Evolutionary conservation across 768 basidiomycete species (phyloP).

Genomic region (Lactifluus rugatus): DNA sequence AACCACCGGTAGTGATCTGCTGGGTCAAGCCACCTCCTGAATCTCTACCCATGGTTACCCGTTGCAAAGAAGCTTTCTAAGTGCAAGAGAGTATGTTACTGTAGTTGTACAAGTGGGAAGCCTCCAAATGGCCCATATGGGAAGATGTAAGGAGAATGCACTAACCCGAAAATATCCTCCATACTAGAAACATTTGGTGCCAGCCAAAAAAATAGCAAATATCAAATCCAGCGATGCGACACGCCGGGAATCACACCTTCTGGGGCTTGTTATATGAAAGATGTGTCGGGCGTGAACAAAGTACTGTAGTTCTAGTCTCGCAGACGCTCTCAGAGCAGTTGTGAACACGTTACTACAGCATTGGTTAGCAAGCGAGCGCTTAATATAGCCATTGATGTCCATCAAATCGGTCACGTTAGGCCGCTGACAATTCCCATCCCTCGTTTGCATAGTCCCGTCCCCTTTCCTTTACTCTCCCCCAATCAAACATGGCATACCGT

Average conservation of each 20-base stretch:
- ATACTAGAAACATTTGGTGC: not conserved
- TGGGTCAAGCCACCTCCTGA: not conserved
- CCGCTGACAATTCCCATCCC: not conserved
- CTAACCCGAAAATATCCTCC: not conserved
- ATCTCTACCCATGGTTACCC: not conserved
- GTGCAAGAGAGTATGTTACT: not conserved
- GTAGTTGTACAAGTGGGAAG: not conserved
- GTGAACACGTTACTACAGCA: not conserved
- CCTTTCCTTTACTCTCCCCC: too few relatives aligned
- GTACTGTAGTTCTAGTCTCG: too few relatives aligned
- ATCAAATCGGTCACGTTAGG: not conserved
- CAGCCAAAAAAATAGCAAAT: too few relatives aligned
- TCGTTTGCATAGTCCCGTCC: not conserved
- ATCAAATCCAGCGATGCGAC: too few relatives aligned
- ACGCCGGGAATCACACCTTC: too few relatives aligned
- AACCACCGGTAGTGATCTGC: not conserved
- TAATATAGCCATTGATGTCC: not conserved
- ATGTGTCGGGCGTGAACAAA: too few relatives aligned
- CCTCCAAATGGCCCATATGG: not conserved
- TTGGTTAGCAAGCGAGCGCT: too few relatives aligned
- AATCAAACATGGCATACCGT: conserved; percentile 11
- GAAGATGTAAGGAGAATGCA: not conserved
- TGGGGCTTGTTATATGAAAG: too few relatives aligned
- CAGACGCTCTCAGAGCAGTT: not conserved
- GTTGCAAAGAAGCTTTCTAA: not conserved